Base-by-base conservation (phyloP, 306 rosid species). In the Trichosanthes cucumerina region DNA sequence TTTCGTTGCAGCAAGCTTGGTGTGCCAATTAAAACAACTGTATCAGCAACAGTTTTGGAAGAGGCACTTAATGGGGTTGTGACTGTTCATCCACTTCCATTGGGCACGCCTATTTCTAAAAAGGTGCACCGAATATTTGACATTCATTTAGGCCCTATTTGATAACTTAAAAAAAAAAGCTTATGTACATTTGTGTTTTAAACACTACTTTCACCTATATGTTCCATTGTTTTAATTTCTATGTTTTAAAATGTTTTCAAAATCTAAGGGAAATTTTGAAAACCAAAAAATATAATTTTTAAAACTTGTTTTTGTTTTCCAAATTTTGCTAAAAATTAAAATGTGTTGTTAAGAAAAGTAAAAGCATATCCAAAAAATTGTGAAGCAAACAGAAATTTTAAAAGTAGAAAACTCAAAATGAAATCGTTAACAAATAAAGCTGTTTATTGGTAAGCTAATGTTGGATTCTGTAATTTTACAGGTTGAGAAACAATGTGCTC, bases 401-500 rank as follows among this genome's bases (percentile, higher is more conserved):
- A 19, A 6, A 53, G 23, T 53, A 8, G 59, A 53, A 53, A 53
- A 19, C 24, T 53, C 24, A 19, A 53, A 53, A 53, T 53, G 12
- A 53, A 53, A 19, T 53, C 10, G 9, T 53, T 53, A 19, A 2
- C 26, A 53, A 53, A 53, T 7, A 23, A 53, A 53, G 24, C 26
- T 7, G 11, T 8, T 50, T 69, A 31, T 43, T 49, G 66, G 65
- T 1, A 13, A 80, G 82, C 52, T 66, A 26, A 79, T 39, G 5
- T 44, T 33, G 59, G 78, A 44, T 53, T 78, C 73, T 74, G 18
- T 44, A 43, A 46, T 69, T 83, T 82, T 71, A 72, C 84, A 96
- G 99, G 97, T 96, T 85, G 99, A 96, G 86, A 96, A 92, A 91
- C 99, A 96, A 85, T 87, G 91, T 85, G 97, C 98, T 80, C 99